Base-by-base conservation (phyloP, 257 asterid genomes). In the Salvia miltiorrhiza region DNA sequence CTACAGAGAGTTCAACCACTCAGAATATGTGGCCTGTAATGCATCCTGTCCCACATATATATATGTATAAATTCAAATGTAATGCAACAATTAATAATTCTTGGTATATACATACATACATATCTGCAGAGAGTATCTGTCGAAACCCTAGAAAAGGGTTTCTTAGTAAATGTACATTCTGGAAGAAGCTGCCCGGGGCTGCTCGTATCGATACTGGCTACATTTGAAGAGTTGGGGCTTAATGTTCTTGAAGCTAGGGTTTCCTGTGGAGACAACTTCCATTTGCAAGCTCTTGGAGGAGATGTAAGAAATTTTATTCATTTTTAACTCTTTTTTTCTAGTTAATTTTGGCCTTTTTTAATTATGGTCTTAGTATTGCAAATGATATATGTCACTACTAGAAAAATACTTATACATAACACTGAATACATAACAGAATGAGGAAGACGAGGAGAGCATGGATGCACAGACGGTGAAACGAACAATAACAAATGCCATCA, bases 231-330 rank as follows among this genome's bases (percentile, higher is more conserved):
- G 40, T 71, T 93, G 40, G 93, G 98, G 17, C 97, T 93, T 13
- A 80, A 72, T 50, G 88, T 93, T 4, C 77, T 86, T 65, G 96
- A 93, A 73, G 97, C 96, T 80, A 87, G 95, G 92, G 90, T 93
- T 88, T 90, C 97, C 26, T 93, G 95, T 77, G 83, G 77, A 0
- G 86, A 90, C 39, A 77, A 40, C 68, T 93, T 90, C 79, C 87
- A 85, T 62, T 77, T 93, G 19, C 89, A 88, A 81, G 97, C 95
- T n/a, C 53, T 90, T 23, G 97, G 95, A 20, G 96, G 89, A 82
- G 89, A 85, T 62, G 96, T 88, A 87, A 74, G 82, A 50, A 65
- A 65, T 17, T 14, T 12, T 0, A 12, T 1, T 7, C 10, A 19
- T 19, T 17, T 3, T 1, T 6, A 2, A 30, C 4, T 30, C 4